A percentile compares a stretch with the other conserved stretches of the same genome.
Evolutionary conservation across 371 early-diverging fungal genomes (phyloP).

Genomic region (Rhizomucor miehei): DNA sequence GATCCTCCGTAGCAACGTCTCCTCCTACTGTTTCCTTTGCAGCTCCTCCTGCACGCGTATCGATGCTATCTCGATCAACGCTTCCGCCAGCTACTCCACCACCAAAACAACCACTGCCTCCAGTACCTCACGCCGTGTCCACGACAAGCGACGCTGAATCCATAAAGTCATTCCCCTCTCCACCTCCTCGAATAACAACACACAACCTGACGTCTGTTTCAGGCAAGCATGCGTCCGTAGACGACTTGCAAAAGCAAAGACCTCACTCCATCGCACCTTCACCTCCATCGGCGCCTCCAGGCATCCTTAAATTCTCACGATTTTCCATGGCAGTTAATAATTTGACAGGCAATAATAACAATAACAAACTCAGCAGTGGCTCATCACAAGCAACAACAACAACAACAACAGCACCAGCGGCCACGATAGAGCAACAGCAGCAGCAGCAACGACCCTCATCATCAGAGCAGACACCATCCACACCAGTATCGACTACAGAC

Average conservation of each 20-base stretch:
- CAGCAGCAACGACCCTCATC: not conserved
- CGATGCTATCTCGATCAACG: not conserved
- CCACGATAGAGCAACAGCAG: not conserved
- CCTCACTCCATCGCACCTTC: constrained; percentile 9
- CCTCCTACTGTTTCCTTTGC: not conserved
- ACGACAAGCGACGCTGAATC: not conserved
- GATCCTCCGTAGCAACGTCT: not conserved
- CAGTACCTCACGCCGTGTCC: not conserved
- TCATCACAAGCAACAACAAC: not conserved
- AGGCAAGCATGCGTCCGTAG: constrained; percentile 7
- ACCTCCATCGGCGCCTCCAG: constrained; percentile 4
- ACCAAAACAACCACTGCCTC: not conserved
- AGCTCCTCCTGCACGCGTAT: not conserved
- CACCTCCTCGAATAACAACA: constrained; percentile 1
- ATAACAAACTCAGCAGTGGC: not conserved
- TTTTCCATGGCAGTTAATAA: not conserved
- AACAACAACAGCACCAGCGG: not conserved
- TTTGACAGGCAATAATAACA: no score
- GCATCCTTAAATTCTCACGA: not conserved
- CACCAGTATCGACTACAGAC: no score
- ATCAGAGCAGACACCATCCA: no score
- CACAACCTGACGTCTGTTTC: not conserved
- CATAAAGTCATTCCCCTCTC: constrained; percentile 5
- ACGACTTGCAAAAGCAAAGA: not conserved
- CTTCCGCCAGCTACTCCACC: constrained; percentile 6